phyloP scores from a whole-genome alignment of 495 filamentous ascomycete genomes.

The Neurospora sublineolata region DNA sequence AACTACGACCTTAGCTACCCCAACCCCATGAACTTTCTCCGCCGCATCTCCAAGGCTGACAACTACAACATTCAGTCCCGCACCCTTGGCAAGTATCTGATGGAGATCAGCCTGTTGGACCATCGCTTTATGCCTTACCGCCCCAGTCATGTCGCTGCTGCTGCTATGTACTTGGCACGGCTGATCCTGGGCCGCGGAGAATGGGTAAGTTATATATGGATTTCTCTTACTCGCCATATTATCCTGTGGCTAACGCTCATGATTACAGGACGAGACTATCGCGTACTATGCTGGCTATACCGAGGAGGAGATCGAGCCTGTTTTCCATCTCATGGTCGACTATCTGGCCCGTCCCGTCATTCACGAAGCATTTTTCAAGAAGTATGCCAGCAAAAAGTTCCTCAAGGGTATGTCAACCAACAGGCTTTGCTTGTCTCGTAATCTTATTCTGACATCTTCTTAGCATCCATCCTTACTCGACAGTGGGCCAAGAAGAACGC shows the following conservation, averaged over 20 bases:
- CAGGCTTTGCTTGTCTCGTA: not conserved
- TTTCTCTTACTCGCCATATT: not conserved
- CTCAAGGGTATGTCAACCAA: conserved; percentile 62
- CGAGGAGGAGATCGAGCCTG: conserved; percentile 83
- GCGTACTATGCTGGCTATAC: conserved; percentile 87
- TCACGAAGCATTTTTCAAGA: conserved; percentile 98
- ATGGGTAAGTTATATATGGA: conserved; percentile 54
- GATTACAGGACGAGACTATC: conserved; percentile 65
- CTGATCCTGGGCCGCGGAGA: conserved; percentile 77
- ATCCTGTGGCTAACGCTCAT: conserved; percentile 16
- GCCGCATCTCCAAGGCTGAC: conserved; percentile 95
- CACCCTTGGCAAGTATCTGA: conserved; percentile 94
- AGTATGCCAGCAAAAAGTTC: conserved; percentile 98
- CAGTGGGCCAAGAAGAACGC: conserved; percentile 80
- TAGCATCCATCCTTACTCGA: conserved; percentile 84
- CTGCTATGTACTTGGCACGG: conserved; percentile 88
- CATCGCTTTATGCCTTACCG: conserved; percentile 80
- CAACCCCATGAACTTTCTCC: conserved; percentile 98
- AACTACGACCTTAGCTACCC: conserved; percentile 98
- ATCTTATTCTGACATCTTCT: conserved; percentile 14
- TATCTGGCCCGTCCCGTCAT: conserved; percentile 79
- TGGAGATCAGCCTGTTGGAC: conserved; percentile 92
- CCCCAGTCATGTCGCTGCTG: conserved; percentile 82
- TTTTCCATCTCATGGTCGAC: conserved; percentile 88
- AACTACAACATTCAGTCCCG: conserved; percentile 96